Evolutionary conservation across 352 stramenopile species (phyloP), one percentile per base, ranked within the genome.

Genomic region (Phytophthora hibernalis): DNA sequence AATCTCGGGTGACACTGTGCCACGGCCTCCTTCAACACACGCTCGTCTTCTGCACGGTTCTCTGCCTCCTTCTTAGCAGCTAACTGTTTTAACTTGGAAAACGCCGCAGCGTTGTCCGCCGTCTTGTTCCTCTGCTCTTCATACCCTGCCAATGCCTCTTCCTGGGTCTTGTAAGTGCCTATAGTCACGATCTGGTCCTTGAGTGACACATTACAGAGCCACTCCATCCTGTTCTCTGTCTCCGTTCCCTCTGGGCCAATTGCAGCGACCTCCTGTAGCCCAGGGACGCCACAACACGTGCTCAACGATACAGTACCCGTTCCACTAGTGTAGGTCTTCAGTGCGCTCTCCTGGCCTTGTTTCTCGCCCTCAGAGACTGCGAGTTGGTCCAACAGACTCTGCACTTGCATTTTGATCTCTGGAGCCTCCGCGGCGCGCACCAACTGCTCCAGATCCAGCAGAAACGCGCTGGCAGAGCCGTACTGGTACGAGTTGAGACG

Each of bases 401-500:
- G 15, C 16, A 76, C 70, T 12, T 56, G 33, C 21, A 70, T 18
- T 13, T 70, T 67, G 0, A 61, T 21, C 6, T 50, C 37, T 16
- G 21, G 2, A 4, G 24, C 38, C n/a, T 61, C 54, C 1, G 76
- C 54, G 5, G 79, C 56, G 16, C 70, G 58, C 55, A 76, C 49
- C 20, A 90, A 47, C 56, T 83, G 72, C 44, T 77, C 61, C 47
- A 90, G 72, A 64, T 92, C 84, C 33, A 70, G 62, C 37, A 68
- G 57, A 57, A 90, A 91, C 7, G 82, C 79, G 20, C 71, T 72
- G n/a, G 64, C 54, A 21, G 82, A 78, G 33, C 65, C 74, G 65
- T 89, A 92, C 43, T 91, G 72, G 53, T 89, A 90, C 43, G 77
- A 80, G 61, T 90, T 90, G 51, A 90, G 70, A 26, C 79, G 72